Percentiles rank a stretch among this genome's conserved stretches.
Evolutionary conservation across 257 asterid species (phyloP).

Genomic region (Jacaranda mimosifolia): DNA sequence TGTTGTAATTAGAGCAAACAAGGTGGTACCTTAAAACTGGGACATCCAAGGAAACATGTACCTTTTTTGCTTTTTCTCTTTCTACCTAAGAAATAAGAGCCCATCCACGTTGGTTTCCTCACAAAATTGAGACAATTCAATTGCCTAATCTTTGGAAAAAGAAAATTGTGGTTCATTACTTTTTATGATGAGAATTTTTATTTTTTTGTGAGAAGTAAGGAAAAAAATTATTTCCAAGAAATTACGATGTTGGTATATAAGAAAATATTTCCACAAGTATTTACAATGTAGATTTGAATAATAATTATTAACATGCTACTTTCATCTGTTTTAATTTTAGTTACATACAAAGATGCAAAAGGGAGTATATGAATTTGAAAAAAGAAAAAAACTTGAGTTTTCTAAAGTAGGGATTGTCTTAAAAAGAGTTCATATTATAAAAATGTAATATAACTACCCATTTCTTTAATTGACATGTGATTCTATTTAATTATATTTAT

Average conservation of each 20-base stretch:
- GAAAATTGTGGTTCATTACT: neutral
- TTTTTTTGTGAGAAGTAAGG: neutral
- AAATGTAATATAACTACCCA: too few species aligned
- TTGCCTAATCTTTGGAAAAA: neutral
- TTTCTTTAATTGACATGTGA: too few species aligned
- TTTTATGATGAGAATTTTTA: neutral
- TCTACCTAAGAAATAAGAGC: constrained; percentile 29
- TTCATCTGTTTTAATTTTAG: neutral
- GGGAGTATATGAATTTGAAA: too few species aligned
- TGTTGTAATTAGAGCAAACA: constrained; percentile 34
- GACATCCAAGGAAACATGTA: constrained; percentile 26
- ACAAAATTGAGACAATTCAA: constrained; percentile 35
- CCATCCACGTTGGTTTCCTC: constrained; percentile 29
- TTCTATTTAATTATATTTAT: too few species aligned
- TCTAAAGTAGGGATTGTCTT: too few species aligned
- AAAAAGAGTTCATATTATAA: too few species aligned
- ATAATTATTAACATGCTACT: neutral
- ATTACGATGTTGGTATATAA: neutral
- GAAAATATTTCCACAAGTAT: neutral
- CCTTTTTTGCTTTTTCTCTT: neutral
- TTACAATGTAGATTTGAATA: neutral
- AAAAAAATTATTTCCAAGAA: neutral
- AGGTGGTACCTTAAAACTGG: constrained; percentile 43
- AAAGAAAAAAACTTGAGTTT: too few species aligned
- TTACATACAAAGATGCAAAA: too few species aligned